Base-by-base conservation (phyloP, 2,329 filamentous ascomycete genomes). In the Cladosporium sp. region DNA sequence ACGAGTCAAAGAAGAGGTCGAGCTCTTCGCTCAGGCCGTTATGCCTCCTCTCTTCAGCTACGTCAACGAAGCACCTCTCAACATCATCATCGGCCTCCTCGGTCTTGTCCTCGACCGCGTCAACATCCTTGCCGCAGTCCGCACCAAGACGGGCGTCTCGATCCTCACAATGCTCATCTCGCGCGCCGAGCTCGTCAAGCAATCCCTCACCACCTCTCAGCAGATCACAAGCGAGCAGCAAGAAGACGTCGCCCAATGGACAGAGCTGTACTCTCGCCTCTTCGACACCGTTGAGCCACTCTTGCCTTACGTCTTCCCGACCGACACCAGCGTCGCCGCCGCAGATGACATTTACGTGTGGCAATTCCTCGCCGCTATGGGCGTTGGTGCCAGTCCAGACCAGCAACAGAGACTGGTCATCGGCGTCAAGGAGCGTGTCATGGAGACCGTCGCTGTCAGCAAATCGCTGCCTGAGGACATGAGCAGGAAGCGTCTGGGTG, bases 401-500 rank as follows among this genome's bases (percentile, higher is more conserved):
- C 94, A 99, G 75, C 94, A 99, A 74, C 93, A 96, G 72, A 84
- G 92, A 58, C 81, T 99, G 57, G 94, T 99, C 9, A 83, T 97
- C 68, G 92, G 91, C 39, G 94, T 99, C 66, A 99, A 97, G 83
- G 94, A 99, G 68, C 88, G 93, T 55, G 94, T 99, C 59, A 95
- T 97, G 84, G 92, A 96, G 71, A 97, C 94, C 0, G 91, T 99
- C 10, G 80, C 83, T 28, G 84, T 96, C 53, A 88, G 90, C 67
- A 97, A 96, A 80, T 93, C 90, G 1, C 80, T 99, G 34, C 93
- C 94, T 17, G 82, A 87, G 15, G 89, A 94, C 58, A 90, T 97
- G 85, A 87, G 89, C 12, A 85, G 85, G 60, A 86, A 90, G 70
- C 87, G 93, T 59, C 79, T 96, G 58, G 87, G 88, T 58, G 96